Percentiles rank a stretch among this genome's conserved stretches.
Conservation (phyloP, 257 asterid genomes). For the Gynochthodes officinalis region DNA sequence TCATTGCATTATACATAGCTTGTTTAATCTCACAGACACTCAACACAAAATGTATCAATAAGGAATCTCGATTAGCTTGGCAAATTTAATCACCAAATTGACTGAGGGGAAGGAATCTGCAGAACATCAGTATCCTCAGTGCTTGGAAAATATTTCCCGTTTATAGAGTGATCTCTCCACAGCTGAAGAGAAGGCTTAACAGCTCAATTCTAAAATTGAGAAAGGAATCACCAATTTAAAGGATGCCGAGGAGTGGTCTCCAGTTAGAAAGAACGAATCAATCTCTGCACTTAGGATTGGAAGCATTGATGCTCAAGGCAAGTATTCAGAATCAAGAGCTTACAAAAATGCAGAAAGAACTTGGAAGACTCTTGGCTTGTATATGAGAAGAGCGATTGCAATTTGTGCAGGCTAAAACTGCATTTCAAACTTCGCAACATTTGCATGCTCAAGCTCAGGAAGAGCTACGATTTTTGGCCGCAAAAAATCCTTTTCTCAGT, state of each 20-base stretch:
- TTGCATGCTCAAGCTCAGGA: conserved; percentile 89
- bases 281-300: conserved; percentile 80
- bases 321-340: conserved; percentile 78
- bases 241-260: conserved; percentile 71
- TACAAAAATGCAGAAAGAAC: conserved; percentile 80
- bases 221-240: conserved; percentile 58
- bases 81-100: too few relatives aligned
- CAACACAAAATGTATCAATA: too few relatives aligned
- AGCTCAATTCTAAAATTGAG: conserved; percentile 60
- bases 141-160: conserved; percentile 57
- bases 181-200: conserved; percentile 61
- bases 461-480: conserved; percentile 62
- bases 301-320: conserved; percentile 66
- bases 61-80: too few relatives aligned
- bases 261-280: conserved; percentile 68
- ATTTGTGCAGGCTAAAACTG: conserved; percentile 94
- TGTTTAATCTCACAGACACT: too few relatives aligned
- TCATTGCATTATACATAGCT: too few relatives aligned
- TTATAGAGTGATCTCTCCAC: conserved; percentile 53
- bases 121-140: conserved; percentile 56
- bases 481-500: too few relatives aligned
- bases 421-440: conserved; percentile 89
- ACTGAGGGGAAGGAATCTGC: conserved; percentile 67
- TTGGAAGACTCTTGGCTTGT: conserved; percentile 79
- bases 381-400: conserved; percentile 86